Conservation (phyloP, 2,329 filamentous ascomycete genomes). For the Phialophora verrucosa region DNA sequence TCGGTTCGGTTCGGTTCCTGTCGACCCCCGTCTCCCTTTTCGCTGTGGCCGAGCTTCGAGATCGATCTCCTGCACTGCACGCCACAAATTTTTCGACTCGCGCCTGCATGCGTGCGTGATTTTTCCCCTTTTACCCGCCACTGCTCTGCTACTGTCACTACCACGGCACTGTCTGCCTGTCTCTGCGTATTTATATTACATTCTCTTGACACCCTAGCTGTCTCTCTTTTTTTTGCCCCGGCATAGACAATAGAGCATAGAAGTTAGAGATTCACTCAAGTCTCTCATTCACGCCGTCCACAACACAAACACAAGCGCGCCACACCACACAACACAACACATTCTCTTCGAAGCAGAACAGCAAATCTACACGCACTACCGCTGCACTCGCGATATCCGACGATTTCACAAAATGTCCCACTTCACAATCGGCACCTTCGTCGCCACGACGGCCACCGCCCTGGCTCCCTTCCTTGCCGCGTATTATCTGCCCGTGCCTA, state of each 20-base stretch:
- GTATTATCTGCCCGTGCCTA: conserved; percentile 24
- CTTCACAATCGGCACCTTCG: conserved; percentile 26
- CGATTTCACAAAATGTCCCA: conserved; percentile 22
- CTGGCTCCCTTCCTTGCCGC: conserved; percentile 29
- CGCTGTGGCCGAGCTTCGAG: conserved; percentile 1
- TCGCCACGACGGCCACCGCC: conserved; percentile 30
- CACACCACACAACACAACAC: neutral
- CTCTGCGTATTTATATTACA: conserved; percentile 3
- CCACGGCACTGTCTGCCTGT: too few species aligned
- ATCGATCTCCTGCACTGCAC: neutral
- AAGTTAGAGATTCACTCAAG: neutral
- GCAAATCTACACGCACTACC: too few species aligned
- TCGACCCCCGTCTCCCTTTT: neutral
- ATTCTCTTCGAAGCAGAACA: neutral
- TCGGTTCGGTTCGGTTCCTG: too few species aligned
- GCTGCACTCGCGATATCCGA: too few species aligned
- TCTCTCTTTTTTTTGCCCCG: neutral
- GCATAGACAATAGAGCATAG: neutral
- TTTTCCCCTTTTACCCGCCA: neutral
- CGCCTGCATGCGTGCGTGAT: conserved; percentile 1
- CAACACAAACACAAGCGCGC: neutral
- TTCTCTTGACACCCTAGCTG: neutral
- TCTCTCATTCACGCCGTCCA: conserved; percentile 1
- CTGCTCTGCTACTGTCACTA: neutral
- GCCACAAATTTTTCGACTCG: neutral